Conservation (phyloP, 2,329 filamentous ascomycete genomes). For the Neoscytalidium dimidiatum region DNA sequence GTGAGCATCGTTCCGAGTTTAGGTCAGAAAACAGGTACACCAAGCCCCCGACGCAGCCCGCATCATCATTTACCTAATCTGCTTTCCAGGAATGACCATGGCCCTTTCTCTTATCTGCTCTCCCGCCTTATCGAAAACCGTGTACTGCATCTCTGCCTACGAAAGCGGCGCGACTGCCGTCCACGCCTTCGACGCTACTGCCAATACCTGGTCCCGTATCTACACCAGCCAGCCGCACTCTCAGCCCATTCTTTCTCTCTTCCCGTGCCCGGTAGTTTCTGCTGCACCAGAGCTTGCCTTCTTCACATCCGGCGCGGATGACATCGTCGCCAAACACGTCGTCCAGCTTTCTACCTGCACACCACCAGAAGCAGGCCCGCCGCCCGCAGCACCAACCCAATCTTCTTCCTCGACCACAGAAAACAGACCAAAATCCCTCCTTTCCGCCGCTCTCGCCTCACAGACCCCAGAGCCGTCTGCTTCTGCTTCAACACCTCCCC, state of each 20-base stretch:
- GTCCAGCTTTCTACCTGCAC: slow-evolving; percentile 54
- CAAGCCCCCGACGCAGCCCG: neutral
- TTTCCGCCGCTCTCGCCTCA: neutral
- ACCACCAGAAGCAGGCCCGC: slow-evolving; percentile 11
- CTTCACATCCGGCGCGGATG: slow-evolving; percentile 81
- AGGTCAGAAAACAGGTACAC: slow-evolving; percentile 45
- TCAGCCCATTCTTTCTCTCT: slow-evolving; percentile 75
- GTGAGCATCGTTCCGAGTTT: slow-evolving; percentile 58
- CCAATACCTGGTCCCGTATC: slow-evolving; percentile 47
- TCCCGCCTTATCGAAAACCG: slow-evolving; percentile 27
- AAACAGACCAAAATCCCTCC: neutral
- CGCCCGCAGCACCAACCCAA: neutral
- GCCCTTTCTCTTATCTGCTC: slow-evolving; percentile 61
- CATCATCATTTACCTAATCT: neutral
- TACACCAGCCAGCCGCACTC: slow-evolving; percentile 71
- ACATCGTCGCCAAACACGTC: slow-evolving; percentile 72
- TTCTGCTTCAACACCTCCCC: slow-evolving; percentile 9
- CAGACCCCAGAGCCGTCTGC: slow-evolving; percentile 50
- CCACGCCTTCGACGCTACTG: slow-evolving; percentile 53
- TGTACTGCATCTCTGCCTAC: slow-evolving; percentile 75
- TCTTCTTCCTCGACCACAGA: neutral
- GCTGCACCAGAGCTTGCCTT: slow-evolving; percentile 55
- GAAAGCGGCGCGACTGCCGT: slow-evolving; percentile 80
- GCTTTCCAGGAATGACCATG: slow-evolving; percentile 79
- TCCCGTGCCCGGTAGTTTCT: slow-evolving; percentile 35